A percentile compares a stretch with the other conserved stretches of the same genome.
Evolutionary conservation across 2,329 filamentous ascomycete species (phyloP).

Genomic region (Trichoderma citrinoviride): DNA sequence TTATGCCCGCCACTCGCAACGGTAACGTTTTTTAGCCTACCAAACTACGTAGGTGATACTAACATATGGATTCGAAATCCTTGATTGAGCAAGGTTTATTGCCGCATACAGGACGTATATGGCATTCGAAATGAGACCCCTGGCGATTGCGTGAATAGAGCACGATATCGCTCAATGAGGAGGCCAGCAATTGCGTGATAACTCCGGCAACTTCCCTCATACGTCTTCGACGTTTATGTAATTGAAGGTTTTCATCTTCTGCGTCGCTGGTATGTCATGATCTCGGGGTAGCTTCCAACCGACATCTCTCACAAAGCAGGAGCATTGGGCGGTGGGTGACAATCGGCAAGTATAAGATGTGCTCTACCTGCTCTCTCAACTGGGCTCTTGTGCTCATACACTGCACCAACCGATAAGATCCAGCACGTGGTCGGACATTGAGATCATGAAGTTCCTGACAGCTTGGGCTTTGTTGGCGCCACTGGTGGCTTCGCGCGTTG

Average conservation of each 20-base stretch:
- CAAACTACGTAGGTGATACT: background rate
- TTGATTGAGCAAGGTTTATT: background rate
- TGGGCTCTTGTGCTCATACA: background rate
- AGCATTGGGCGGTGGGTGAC: background rate
- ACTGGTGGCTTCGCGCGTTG: background rate
- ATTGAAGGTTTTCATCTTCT: background rate
- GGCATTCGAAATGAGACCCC: background rate
- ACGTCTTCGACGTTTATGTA: background rate
- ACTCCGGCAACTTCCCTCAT: background rate
- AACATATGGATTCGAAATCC: background rate
- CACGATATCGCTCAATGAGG: conserved; percentile 15
- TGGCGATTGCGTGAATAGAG: conserved; percentile 11
- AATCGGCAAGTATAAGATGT: background rate
- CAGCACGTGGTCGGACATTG: background rate
- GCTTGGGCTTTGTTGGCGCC: background rate
- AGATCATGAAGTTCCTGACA: background rate
- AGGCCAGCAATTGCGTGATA: conserved; percentile 7
- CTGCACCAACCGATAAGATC: background rate
- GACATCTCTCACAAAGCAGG: background rate
- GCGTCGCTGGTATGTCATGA: background rate
- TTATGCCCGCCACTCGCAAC: background rate
- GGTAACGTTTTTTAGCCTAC: too few species aligned
- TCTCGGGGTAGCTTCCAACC: background rate
- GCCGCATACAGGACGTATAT: background rate
- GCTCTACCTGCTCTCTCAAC: background rate